Evolutionary conservation across 2,329 filamentous ascomycete genomes (phyloP), one percentile per base, ranked within the genome.

Genomic region (Pestalotiopsis sp.): DNA sequence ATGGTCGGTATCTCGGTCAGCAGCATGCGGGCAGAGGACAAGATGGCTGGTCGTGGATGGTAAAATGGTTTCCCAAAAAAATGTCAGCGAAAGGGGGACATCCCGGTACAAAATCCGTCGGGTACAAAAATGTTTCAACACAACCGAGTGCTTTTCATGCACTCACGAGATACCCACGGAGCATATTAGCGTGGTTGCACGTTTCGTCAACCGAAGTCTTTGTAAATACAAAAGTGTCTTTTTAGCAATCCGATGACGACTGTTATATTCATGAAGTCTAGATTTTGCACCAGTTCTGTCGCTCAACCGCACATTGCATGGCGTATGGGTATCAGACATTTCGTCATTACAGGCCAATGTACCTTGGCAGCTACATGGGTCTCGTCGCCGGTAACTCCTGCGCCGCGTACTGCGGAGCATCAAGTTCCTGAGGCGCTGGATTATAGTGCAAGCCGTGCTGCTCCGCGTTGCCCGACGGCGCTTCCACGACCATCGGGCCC

Each of bases 1-100:
- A 99, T 98, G 94, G 95, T 98, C 12, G 96, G 96, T 31, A 94
- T 98, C 78, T 98, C 95, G 82, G 93, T 93, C 72, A 88, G 89
- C 71, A 88, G 86, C 74, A 92, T 98, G 91, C 86, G 86, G 71
- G 88, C 93, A 66, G 87, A 87, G 69, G 92, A 97, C 81, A 97
- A 93, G 88, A 84, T 98, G 81, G 92, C 95, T 38, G 91, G 90
- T 70, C 86, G 95, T 69, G 95, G 95, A 11, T 97, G 94, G 93
- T 98, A 88, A 79, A 64, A 25, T 13, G 11, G 9, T 14, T 12
- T 38, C 31, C 27, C 5, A 7, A 7, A 17, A 20, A 60, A 68
- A 41, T 52, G 31, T 67, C 66, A 66, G 64, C 64, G 66, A 20
- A 36, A 9, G 31, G 31, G 20, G 52, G 58, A 67, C 13, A 49